A percentile compares a stretch with the other conserved stretches of the same genome.
Evolutionary conservation across 2,329 filamentous ascomycete species (phyloP).

Genomic region (Diaporthe helianthi): DNA sequence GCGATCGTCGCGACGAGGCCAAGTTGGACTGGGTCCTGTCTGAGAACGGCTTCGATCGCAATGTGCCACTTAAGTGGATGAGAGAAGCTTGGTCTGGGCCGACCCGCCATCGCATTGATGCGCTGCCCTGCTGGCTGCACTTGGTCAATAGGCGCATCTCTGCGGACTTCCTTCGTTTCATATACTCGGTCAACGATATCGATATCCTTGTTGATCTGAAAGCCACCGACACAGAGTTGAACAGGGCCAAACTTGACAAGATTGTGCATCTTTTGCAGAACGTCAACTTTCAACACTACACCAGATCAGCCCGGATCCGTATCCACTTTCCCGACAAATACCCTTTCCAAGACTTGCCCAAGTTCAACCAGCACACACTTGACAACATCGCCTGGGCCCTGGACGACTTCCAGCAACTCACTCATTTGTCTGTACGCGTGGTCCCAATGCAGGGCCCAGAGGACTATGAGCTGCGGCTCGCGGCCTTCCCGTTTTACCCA

Average conservation of each 20-base stretch:
- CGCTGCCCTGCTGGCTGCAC: constrained; percentile 14
- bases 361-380: constrained; percentile 29
- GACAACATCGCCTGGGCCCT: constrained; percentile 23
- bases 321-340: constrained; percentile 34
- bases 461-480: constrained; percentile 31
- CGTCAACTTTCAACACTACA: constrained; percentile 28
- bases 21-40: constrained; percentile 33
- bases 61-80: constrained; percentile 15
- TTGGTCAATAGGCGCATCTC: constrained; percentile 32
- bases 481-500: constrained; percentile 33
- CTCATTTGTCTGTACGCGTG: constrained; percentile 15
- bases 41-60: constrained; percentile 33
- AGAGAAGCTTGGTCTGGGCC: neutral
- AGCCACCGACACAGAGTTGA: constrained; percentile 2
- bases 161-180: constrained; percentile 32
- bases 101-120: neutral
- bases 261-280: constrained; percentile 18
- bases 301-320: constrained; percentile 24
- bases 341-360: constrained; percentile 26
- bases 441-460: constrained; percentile 28
- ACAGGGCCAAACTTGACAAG: constrained; percentile 14
- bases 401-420: constrained; percentile 23
- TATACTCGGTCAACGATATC: constrained; percentile 29
- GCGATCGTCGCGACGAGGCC: constrained; percentile 24
- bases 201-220: constrained; percentile 33